Evolutionary conservation across 352 stramenopile genomes (phyloP), one percentile per base, ranked within the genome.

Genomic region (Pythium graminicola): DNA sequence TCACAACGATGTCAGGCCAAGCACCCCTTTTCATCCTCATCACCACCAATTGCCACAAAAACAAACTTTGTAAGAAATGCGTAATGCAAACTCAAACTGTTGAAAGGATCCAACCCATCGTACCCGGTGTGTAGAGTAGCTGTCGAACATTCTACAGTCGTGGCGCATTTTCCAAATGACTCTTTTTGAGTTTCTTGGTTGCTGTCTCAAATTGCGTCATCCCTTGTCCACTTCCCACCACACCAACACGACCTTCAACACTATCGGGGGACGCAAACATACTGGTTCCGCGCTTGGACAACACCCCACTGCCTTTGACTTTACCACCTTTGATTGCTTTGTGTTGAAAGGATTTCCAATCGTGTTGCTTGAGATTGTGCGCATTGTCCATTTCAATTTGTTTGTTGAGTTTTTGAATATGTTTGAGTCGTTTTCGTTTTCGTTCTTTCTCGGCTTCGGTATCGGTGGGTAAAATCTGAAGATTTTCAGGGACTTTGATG

Each of bases 241-340:
- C 87, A 11, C 87, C 88, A 7, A 96, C 88, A 31, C 79, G 86
- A 11, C 81, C 82, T 24, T 91, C 58, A 7, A 93, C 75, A 13
- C 72, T 85, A 35, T 93, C 86, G 8, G 88, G 84, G 6, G 84
- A 91, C 23, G 83, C 79, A 69, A 97, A 97, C 66, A 96, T 96
- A 60, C 83, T 95, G 19, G 68, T 84, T 49, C 86, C 86, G 16
- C 78, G 78, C 56, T 82, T 85, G 23, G 80, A 87, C 32, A 89
- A 66, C 60, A 85, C 83, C 27, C 76, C 75, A 40, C 76, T 89
- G 9, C 80, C 81, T 47, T 82, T 73, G 24, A 81, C 79, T 7
- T 57, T 57, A 57, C 85, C 46, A 59, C 86, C 86, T 67, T 93
- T 86, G 39, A 74, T 59, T 13, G 80, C 78, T 52, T 90, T 93